Evolutionary conservation across 768 basidiomycete genomes (phyloP).

Genomic region (Serendipita sp.): DNA sequence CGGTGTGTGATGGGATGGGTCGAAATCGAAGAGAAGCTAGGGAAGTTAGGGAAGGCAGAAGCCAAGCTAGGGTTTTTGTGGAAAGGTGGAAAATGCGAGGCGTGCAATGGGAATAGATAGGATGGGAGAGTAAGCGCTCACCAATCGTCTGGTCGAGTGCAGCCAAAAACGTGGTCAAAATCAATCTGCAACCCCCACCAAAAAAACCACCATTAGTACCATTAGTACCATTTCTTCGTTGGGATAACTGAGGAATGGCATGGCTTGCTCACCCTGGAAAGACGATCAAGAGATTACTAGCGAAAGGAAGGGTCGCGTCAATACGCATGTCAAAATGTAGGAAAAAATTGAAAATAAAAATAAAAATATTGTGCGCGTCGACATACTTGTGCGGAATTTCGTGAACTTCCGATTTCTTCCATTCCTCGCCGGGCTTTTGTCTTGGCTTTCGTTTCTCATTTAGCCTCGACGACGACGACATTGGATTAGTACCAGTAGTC

Average conservation of each 20-base stretch:
- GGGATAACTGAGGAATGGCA: too few relatives aligned
- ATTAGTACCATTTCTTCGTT: too few relatives aligned
- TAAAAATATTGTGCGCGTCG: too few relatives aligned
- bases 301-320: too few relatives aligned
- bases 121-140: not conserved
- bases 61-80: not conserved
- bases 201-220: too few relatives aligned
- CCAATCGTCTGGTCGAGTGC: slow-evolving; percentile 6
- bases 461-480: not conserved
- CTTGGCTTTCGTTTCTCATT: not conserved
- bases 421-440: slow-evolving; percentile 1
- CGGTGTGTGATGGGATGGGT: too few relatives aligned
- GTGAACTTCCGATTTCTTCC: slow-evolving; percentile 5
- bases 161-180: slow-evolving; percentile 4
- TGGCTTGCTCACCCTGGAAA: too few relatives aligned
- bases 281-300: too few relatives aligned
- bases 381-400: slow-evolving; percentile 8
- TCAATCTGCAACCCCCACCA: not conserved
- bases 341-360: too few relatives aligned
- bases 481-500: not conserved
- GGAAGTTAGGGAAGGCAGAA: too few relatives aligned
- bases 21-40: too few relatives aligned
- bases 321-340: too few relatives aligned
- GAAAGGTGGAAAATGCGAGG: not conserved
- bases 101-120: not conserved